These are phyloP conservation scores for Hanseniaspora clermontiae DNA, from an alignment of 805 yeast species.

Conservation along the genomic window DNA sequence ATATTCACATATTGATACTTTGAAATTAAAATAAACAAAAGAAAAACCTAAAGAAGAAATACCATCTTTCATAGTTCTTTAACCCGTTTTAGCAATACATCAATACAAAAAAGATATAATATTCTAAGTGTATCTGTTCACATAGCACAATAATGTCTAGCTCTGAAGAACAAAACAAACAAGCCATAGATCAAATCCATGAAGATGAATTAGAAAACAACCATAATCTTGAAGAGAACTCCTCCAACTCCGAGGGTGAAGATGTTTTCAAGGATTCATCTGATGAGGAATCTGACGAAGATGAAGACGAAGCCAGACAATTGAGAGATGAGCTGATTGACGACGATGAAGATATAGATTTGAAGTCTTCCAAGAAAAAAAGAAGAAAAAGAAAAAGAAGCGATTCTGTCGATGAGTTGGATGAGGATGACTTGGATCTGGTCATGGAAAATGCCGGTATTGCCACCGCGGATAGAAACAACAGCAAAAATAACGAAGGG, in stretches of 20 bases:
- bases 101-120: not conserved
- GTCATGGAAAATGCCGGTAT: constrained; percentile 83
- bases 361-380: constrained; percentile 27
- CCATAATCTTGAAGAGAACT: constrained; percentile 18
- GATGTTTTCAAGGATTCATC: constrained; percentile 62
- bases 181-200: constrained; percentile 12
- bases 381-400: constrained; percentile 35
- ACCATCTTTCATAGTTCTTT: too few species aligned
- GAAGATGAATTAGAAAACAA: constrained; percentile 13
- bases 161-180: constrained; percentile 6
- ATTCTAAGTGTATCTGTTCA: not conserved
- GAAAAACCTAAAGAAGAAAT: too few species aligned
- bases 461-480: constrained; percentile 35
- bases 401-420: constrained; percentile 54
- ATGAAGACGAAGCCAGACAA: constrained; percentile 69
- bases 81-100: too few species aligned
- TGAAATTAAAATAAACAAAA: too few species aligned
- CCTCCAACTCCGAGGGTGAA: constrained; percentile 35
- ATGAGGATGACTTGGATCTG: constrained; percentile 89
- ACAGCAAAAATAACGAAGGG: constrained; percentile 15
- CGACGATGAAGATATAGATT: constrained; percentile 43
- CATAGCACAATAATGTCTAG: not conserved
- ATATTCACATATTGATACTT: too few species aligned
- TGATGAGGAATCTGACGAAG: constrained; percentile 70
- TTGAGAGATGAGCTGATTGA: constrained; percentile 89